A percentile compares a stretch with the other conserved stretches of the same genome.
phyloP scores from a whole-genome alignment of 148 eudicot species.

The Agrostemma githago region DNA sequence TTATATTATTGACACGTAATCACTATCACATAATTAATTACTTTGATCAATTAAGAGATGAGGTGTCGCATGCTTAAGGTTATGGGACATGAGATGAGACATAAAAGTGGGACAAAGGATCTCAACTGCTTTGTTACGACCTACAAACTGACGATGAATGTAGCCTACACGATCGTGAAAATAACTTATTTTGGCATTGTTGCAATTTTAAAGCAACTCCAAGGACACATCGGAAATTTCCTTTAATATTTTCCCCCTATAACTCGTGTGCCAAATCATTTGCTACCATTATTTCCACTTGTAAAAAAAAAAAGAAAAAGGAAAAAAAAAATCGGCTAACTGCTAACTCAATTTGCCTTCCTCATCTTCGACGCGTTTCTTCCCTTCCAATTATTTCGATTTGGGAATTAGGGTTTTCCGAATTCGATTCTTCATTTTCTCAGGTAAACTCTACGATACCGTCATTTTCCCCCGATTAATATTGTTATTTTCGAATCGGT shows the following conservation, averaged over 20 bases:
- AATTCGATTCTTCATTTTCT: constrained; percentile 3
- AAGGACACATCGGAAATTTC: background rate
- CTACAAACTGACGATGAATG: no score
- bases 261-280: background rate
- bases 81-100: no score
- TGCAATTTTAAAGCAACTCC: background rate
- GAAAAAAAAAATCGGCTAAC: background rate
- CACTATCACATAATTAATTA: no score
- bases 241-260: background rate
- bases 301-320: background rate
- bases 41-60: no score
- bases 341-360: background rate
- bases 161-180: no score
- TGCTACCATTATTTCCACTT: background rate
- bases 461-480: background rate
- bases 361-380: background rate
- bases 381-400: background rate
- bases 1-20: no score
- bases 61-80: no score
- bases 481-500: background rate
- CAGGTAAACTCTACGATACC: background rate
- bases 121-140: no score
- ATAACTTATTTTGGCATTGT: no score
- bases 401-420: background rate
- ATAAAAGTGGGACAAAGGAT: no score